Base-by-base conservation (phyloP, 2,329 filamentous ascomycete species). In the Diplocarpon mali region DNA sequence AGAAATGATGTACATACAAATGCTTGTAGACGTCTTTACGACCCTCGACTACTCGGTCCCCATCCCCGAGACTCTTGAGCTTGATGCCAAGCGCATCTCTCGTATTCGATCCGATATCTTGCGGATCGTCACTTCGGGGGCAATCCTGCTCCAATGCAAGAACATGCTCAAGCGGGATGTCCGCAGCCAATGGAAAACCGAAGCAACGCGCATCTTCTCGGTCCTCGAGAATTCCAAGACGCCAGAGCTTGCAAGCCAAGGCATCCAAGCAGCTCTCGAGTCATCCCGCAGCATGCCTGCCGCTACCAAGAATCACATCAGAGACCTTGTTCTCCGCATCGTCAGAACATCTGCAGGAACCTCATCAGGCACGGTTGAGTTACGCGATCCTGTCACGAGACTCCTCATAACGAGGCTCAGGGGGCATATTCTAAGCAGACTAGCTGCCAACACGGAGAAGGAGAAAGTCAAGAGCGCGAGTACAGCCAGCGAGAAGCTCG, bases 111-210 rank as follows among this genome's bases (percentile, higher is more conserved):
- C 65, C 20, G 69, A 78, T 46, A 70, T 78, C 1, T 65, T 81
- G 37, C 74, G 78, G 36, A 80, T 90, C 54, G 75, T 85, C 16
- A 83, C 83, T 1, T 75, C 83, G 3, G 83, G 82, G 1, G 81
- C 84, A 0, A 81, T 90, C 38, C 67, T 89, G 24, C 67, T 90
- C 12, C 86, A 87, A 41, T 83, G 81, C 62, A 92, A 92, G 67
- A 90, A 88, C 54, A 69, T 90, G 7, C 72, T 92, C 28, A 89
- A 88, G 64, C 78, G 85, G 13, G 85, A 90, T 57, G 83, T 87
- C 3, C 78, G 85, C 36, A 75, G 75, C 11, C 78, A 82, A 15
- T 92, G 85, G 85, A 85, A 81, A 62, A 75, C 70, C 17, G 82
- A 89, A 63, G 82, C 83, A 0, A 68, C 70, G 2, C 77, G 84